Conservation (phyloP, 345 rosid species). For the Rhodamnia argentea region DNA sequence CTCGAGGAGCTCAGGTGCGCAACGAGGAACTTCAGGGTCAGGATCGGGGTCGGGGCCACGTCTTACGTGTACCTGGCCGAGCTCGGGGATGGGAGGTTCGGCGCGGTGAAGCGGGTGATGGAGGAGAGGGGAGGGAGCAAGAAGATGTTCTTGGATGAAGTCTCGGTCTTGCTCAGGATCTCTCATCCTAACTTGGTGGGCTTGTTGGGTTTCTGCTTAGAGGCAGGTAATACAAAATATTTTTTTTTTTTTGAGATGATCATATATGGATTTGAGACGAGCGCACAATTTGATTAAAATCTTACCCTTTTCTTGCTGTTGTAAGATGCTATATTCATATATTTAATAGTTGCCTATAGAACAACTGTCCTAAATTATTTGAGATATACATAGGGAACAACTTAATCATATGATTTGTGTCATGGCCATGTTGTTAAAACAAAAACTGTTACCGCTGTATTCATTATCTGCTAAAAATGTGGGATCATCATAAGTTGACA, state of each 20-base stretch:
- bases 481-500: too few species aligned
- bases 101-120: slow-evolving; percentile 44
- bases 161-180: slow-evolving; percentile 35
- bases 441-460: too few species aligned
- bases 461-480: neutral
- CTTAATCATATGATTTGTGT: neutral
- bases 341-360: neutral
- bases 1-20: slow-evolving; percentile 33
- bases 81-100: slow-evolving; percentile 31
- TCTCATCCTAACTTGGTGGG: slow-evolving; percentile 44
- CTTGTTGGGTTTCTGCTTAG: slow-evolving; percentile 36
- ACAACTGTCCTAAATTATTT: neutral
- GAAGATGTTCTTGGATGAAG: slow-evolving; percentile 45
- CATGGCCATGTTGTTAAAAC: neutral
- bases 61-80: slow-evolving; percentile 38
- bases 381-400: neutral
- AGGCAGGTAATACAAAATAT: slow-evolving; percentile 18
- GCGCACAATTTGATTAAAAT: neutral
- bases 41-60: slow-evolving; percentile 33
- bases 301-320: neutral
- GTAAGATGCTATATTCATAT: neutral
- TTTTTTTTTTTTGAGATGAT: neutral
- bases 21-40: slow-evolving; percentile 23
- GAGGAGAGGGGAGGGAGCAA: slow-evolving; percentile 34
- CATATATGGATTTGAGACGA: neutral